Base-by-base conservation (phyloP, 1,139 yeast species). In the Komagataea norvegica region DNA sequence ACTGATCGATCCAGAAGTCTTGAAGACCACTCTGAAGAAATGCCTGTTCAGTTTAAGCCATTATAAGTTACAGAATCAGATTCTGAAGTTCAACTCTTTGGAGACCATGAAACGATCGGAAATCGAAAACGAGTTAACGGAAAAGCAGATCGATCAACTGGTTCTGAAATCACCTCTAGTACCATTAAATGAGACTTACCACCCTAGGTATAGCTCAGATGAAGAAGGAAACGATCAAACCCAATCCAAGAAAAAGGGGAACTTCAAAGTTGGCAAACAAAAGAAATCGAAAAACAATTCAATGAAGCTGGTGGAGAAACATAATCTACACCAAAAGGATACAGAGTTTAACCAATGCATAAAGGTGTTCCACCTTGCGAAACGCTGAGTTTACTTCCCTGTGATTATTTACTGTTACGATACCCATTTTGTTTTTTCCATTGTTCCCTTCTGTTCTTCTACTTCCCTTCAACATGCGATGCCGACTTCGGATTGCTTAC, bases 311-410 rank as follows among this genome's bases (percentile, higher is more conserved):
- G 42, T 36, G 21, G 42, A 40, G 34, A 40, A 40, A 21, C 38
- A 23, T 14, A 29, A 27, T 9, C 23, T 31, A 10, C 25, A 37
- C 14, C 30, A 23, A 10, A 41, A 36, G 18, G 33, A 38, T 16
- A 33, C 38, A 3, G 44, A 43, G 8, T 46, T 38, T 22, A 47
- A 47, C 17, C 36, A 41, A 24, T 45, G 46, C 27, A 37, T 48
- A 17, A 50, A 48, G 31, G 50, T 50, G 8, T 50, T 50, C 26
- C 48, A 48, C 23, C 26, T 50, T 10, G 47, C 48, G 27, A 46
- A 43, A 33, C 37, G 40, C 3, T 14, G 16, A 26, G 21, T 11
- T 8, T 6, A 11, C n/a, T 15, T n/a, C n/a, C n/a, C n/a, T n/a
- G n/a, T n/a, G n/a, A n/a, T n/a, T n/a, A n/a, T n/a, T n/a, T n/a